phyloP scores from a whole-genome alignment of 2,329 filamentous ascomycete species.

The Diaporthe humulicola region DNA sequence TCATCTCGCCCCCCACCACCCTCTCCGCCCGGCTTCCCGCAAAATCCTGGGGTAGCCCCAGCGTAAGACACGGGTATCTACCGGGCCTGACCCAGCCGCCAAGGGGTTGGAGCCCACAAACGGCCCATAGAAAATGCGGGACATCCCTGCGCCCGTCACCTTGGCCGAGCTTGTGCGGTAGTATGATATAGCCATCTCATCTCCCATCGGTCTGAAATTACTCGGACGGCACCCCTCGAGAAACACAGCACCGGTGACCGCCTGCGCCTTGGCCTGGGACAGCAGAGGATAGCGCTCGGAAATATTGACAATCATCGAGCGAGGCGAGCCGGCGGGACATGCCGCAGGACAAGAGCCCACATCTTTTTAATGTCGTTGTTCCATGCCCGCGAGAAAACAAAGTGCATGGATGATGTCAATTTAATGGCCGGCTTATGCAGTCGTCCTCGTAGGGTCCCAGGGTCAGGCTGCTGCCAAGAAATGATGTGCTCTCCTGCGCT shows the following conservation, averaged over 20 bases:
- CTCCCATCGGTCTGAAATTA: conserved; percentile 17
- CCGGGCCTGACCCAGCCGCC: conserved; percentile 23
- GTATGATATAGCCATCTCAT: conserved; percentile 12
- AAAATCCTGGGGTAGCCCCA: conserved; percentile 26
- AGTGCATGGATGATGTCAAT: conserved; percentile 23
- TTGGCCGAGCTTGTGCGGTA: conserved; percentile 27
- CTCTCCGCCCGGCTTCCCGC: not conserved
- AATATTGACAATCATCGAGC: not conserved
- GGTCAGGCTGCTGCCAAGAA: conserved; percentile 11
- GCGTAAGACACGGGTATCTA: conserved; percentile 9
- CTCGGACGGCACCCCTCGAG: not conserved
- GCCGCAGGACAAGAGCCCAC: not conserved
- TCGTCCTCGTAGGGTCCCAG: conserved; percentile 18
- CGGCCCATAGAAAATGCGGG: conserved; percentile 21
- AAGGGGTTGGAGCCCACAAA: conserved; percentile 1
- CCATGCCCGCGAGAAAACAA: not conserved
- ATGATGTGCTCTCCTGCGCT: conserved; percentile 21
- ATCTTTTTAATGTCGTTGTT: not conserved
- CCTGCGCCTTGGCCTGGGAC: not conserved
- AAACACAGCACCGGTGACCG: not conserved
- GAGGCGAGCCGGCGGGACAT: not conserved
- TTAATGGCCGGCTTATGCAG: conserved; percentile 26
- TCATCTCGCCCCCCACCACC: not conserved
- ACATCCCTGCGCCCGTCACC: conserved; percentile 22
- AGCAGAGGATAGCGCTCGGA: not conserved